Conservation (phyloP, 805 yeast genomes). For the Nakazawaea pomicola region DNA sequence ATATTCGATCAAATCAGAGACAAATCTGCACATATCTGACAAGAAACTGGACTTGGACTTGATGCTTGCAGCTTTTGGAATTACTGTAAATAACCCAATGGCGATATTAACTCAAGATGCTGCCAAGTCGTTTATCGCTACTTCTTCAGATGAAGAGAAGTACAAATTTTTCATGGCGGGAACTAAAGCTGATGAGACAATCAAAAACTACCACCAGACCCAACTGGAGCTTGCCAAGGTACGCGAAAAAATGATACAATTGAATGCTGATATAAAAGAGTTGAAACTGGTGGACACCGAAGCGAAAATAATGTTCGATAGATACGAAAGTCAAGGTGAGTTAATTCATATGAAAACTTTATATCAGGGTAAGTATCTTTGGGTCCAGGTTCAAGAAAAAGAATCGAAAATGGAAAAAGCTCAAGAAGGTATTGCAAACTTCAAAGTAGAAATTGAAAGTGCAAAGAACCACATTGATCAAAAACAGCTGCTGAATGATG, state of each 20-base stretch:
- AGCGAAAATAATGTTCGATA: conserved; percentile 34
- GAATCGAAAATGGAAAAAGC: conserved; percentile 22
- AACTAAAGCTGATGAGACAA: conserved; percentile 64
- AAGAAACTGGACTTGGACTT: conserved; percentile 63
- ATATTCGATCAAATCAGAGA: conserved; percentile 51
- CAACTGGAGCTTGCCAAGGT: conserved; percentile 30
- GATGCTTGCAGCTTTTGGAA: conserved; percentile 64
- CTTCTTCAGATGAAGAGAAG: conserved; percentile 66
- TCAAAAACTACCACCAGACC: conserved; percentile 43
- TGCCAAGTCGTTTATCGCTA: conserved; percentile 84
- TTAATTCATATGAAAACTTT: conserved; percentile 32
- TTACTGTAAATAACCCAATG: conserved; percentile 86
- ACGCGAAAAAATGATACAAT: conserved; percentile 32
- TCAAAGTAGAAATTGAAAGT: conserved; percentile 16
- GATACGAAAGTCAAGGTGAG: conserved; percentile 35
- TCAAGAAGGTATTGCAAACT: conserved; percentile 8
- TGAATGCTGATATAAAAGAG: conserved; percentile 33
- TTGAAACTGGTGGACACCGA: conserved; percentile 36
- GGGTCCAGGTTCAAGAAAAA: conserved; percentile 36
- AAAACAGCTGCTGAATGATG: neutral
- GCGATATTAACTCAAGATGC: conserved; percentile 90
- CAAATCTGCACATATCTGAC: conserved; percentile 48
- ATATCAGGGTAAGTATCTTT: conserved; percentile 42
- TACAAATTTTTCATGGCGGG: conserved; percentile 79
- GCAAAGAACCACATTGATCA: conserved; percentile 16